Conservation (phyloP, 768 basidiomycete species). For the Hericium coralloides region DNA sequence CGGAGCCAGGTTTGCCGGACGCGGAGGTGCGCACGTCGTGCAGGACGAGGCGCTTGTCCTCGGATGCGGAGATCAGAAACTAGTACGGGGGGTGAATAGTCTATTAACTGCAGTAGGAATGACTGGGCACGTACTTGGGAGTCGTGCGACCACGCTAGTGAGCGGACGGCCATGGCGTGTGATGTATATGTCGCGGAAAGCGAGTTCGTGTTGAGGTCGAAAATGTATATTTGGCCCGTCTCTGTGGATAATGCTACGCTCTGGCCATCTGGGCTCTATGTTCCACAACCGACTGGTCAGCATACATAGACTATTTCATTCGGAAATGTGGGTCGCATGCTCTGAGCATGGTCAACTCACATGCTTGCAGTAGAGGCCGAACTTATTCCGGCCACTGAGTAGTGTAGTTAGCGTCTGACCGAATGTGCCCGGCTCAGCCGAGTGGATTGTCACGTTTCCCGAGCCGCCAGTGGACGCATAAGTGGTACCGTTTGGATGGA, state of each 20-base stretch:
- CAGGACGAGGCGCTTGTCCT: constrained; percentile 84
- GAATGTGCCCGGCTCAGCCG: constrained; percentile 57
- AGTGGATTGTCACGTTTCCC: constrained; percentile 66
- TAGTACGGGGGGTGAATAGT: constrained; percentile 20
- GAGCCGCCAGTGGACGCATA: constrained; percentile 69
- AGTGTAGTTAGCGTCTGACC: constrained; percentile 53
- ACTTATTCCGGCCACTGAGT: constrained; percentile 62
- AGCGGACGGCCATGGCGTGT: constrained; percentile 86
- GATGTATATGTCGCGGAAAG: constrained; percentile 69
- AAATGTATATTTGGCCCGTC: constrained; percentile 80
- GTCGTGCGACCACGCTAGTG: constrained; percentile 84
- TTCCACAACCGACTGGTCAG: not conserved
- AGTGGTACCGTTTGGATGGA: constrained; percentile 64
- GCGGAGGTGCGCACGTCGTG: constrained; percentile 79
- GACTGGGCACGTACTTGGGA: constrained; percentile 56
- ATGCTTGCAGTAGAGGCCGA: constrained; percentile 67
- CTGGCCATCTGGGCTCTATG: constrained; percentile 81
- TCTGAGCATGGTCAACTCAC: constrained; percentile 33
- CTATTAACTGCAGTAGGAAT: constrained; percentile 1
- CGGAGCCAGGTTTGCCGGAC: constrained; percentile 50
- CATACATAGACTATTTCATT: too few species aligned
- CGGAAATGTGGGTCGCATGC: not conserved
- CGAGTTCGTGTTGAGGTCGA: constrained; percentile 64
- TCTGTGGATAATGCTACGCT: constrained; percentile 78
- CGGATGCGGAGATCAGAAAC: constrained; percentile 85